These are phyloP conservation scores for Aristolochia contorta DNA, from an alignment of 164 flowering plant genomes.

Conservation along the genomic window DNA sequence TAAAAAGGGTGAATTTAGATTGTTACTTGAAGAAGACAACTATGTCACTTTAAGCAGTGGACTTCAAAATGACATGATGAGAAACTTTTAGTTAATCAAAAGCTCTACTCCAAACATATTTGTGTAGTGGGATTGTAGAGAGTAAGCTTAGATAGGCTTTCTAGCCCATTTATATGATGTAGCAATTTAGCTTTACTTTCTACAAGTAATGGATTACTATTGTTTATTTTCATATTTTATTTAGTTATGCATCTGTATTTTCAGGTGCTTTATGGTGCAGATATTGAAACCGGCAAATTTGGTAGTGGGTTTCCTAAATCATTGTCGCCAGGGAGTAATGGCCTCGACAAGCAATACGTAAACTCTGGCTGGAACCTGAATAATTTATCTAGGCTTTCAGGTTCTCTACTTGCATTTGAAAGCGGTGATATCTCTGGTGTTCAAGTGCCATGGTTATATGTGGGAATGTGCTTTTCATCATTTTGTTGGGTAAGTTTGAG, in stretches of 20 bases:
- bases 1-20: too few relatives aligned
- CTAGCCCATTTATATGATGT: too few relatives aligned
- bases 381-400: conserved; percentile 44
- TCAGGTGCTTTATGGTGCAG: conserved; percentile 59
- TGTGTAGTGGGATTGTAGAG: too few relatives aligned
- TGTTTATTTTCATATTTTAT: background rate
- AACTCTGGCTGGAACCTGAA: conserved; percentile 76
- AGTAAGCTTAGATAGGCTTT: too few relatives aligned
- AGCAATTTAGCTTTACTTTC: background rate
- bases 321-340: conserved; percentile 4
- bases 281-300: conserved; percentile 32
- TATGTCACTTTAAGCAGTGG: background rate
- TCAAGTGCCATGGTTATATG: conserved; percentile 42
- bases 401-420: conserved; percentile 73
- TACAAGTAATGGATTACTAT: too few relatives aligned
- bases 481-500: conserved; percentile 26
- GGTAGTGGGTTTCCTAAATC: conserved; percentile 60
- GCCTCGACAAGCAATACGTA: conserved; percentile 16
- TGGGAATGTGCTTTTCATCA: conserved; percentile 93
- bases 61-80: too few relatives aligned
- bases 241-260: conserved; percentile 1
- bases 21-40: background rate
- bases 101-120: too few relatives aligned
- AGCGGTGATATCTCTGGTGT: conserved; percentile 28
- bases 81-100: too few relatives aligned